A percentile compares a stretch with the other conserved stretches of the same genome.
These are phyloP conservation scores for Ustulina deusta DNA, from an alignment of 2,329 filamentous ascomycete species.

Conservation along the genomic window DNA sequence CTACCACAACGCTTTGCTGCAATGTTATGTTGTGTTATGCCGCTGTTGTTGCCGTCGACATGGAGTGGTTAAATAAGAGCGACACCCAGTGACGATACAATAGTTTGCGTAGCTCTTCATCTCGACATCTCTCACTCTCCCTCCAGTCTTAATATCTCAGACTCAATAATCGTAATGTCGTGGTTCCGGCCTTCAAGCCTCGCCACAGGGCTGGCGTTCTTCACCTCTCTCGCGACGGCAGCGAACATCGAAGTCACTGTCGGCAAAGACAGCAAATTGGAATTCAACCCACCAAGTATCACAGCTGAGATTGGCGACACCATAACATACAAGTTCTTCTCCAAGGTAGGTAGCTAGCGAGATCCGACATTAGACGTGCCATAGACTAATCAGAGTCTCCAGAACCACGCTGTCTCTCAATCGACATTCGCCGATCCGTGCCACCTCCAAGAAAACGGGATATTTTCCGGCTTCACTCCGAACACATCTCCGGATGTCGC, in stretches of 20 bases:
- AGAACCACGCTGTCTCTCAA: slow-evolving; percentile 58
- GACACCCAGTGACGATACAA: slow-evolving; percentile 17
- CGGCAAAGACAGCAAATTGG: slow-evolving; percentile 53
- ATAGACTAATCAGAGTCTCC: slow-evolving; percentile 21
- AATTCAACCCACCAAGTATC: slow-evolving; percentile 55
- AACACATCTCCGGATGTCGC: slow-evolving; percentile 48
- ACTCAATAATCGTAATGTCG: slow-evolving; percentile 40
- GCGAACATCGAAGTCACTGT: slow-evolving; percentile 54
- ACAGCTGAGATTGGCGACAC: slow-evolving; percentile 54
- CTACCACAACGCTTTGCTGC: slow-evolving; percentile 4
- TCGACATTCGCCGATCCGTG: slow-evolving; percentile 57
- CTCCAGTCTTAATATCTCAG: slow-evolving; percentile 19
- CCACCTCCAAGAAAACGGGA: slow-evolving; percentile 51
- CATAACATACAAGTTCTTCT: slow-evolving; percentile 57
- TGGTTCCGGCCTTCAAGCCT: slow-evolving; percentile 42
- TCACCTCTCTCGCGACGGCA: slow-evolving; percentile 45
- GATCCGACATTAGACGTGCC: neutral
- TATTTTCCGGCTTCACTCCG: slow-evolving; percentile 59
- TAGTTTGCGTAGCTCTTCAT: slow-evolving; percentile 13
- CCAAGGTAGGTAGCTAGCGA: slow-evolving; percentile 50
- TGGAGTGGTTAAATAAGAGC: slow-evolving; percentile 30
- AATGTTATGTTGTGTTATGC: neutral
- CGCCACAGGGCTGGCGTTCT: slow-evolving; percentile 46
- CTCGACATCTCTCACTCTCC: slow-evolving; percentile 7
- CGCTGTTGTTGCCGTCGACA: neutral